Evolutionary conservation across 306 rosid species (phyloP).

Genomic region (Dryas drummondii): DNA sequence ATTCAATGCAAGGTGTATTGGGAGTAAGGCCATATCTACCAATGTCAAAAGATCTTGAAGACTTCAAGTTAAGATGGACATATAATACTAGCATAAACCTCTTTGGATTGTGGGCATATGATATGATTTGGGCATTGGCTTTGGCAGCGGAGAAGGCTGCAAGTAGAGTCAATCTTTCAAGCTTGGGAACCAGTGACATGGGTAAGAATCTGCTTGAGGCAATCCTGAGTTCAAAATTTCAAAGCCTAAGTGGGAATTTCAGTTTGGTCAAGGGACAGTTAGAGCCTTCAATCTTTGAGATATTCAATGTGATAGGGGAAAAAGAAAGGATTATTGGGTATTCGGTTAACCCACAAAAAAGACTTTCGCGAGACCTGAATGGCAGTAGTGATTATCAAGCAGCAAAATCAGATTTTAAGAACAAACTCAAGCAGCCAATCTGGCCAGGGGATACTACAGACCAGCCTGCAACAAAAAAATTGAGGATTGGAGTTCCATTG

Average conservation of each 20-base stretch:
- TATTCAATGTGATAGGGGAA: conserved; percentile 30
- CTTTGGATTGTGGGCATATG: conserved; percentile 46
- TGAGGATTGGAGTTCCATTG: conserved; percentile 38
- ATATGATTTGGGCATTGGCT: conserved; percentile 32
- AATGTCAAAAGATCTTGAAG: background rate
- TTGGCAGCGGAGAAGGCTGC: conserved; percentile 18
- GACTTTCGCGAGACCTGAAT: background rate
- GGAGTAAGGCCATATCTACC: conserved; percentile 38
- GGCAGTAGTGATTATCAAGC: background rate
- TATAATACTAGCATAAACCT: background rate
- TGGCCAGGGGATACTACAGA: conserved; percentile 44
- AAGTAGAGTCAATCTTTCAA: background rate
- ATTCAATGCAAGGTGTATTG: conserved; percentile 41
- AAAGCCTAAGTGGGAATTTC: conserved; percentile 32
- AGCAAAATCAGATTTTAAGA: background rate
- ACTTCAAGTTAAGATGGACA: conserved; percentile 14
- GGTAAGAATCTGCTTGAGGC: conserved; percentile 4
- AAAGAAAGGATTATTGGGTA: conserved; percentile 32
- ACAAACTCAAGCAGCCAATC: conserved; percentile 20
- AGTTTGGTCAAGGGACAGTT: conserved; percentile 29
- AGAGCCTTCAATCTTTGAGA: conserved; percentile 25
- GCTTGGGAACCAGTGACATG: conserved; percentile 14
- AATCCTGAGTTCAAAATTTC: conserved; percentile 13
- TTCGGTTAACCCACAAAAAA: conserved; percentile 19
- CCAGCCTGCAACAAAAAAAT: conserved; percentile 19